phyloP scores from a whole-genome alignment of 2,329 filamentous ascomycete species.

The Trichocomaceae sp. region DNA sequence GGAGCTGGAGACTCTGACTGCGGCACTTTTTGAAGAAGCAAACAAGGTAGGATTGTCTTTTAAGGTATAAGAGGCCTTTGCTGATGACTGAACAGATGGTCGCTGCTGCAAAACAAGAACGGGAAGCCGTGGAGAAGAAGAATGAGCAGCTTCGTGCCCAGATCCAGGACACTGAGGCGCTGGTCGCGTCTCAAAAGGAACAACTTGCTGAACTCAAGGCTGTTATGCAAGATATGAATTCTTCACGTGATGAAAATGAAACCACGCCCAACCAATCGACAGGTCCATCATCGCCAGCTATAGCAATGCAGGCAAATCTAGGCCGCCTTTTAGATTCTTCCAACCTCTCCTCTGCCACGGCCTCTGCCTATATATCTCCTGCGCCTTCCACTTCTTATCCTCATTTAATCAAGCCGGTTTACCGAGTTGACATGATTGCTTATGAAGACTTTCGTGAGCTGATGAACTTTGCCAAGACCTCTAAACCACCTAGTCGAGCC shows the following conservation, averaged over 20 bases:
- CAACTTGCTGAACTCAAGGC: slow-evolving; percentile 85
- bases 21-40: slow-evolving; percentile 93
- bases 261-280: slow-evolving; percentile 59
- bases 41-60: slow-evolving; percentile 58
- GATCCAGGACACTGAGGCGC: slow-evolving; percentile 74
- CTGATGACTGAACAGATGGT: slow-evolving; percentile 61
- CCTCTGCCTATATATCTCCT: slow-evolving; percentile 49
- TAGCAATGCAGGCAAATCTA: slow-evolving; percentile 43
- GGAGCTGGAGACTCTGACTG: slow-evolving; percentile 83
- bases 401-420: slow-evolving; percentile 73
- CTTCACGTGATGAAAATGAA: slow-evolving; percentile 62
- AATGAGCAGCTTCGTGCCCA: slow-evolving; percentile 84
- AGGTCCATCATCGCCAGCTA: slow-evolving; percentile 72
- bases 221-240: slow-evolving; percentile 82
- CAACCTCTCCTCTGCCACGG: slow-evolving; percentile 46
- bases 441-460: slow-evolving; percentile 83
- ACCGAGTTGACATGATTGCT: slow-evolving; percentile 71
- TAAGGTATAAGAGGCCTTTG: background rate
- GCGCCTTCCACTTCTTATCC: slow-evolving; percentile 67
- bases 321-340: slow-evolving; percentile 56
- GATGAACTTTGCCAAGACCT: slow-evolving; percentile 60
- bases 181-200: slow-evolving; percentile 86
- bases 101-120: slow-evolving; percentile 75
- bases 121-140: slow-evolving; percentile 71
- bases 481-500: slow-evolving; percentile 57